phyloP scores from a whole-genome alignment of 495 filamentous ascomycete species.

The Xylaria nigripes region DNA sequence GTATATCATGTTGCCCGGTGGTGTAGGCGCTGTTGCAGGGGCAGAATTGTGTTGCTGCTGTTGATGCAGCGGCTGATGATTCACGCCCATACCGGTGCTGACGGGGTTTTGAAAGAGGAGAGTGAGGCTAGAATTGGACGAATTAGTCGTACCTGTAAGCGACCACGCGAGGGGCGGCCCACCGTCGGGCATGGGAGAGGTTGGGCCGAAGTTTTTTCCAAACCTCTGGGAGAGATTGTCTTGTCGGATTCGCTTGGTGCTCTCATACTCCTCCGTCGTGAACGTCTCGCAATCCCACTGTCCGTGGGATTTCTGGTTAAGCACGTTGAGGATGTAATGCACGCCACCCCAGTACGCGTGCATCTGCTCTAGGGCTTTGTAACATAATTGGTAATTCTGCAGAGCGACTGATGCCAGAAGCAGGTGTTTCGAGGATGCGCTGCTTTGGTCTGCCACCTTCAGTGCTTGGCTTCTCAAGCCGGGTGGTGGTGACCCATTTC shows the following conservation, averaged over 20 bases:
- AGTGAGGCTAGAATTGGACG: slow-evolving; percentile 68
- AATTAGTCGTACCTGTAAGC: slow-evolving; percentile 73
- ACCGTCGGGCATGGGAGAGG: slow-evolving; percentile 30
- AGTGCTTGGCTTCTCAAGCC: slow-evolving; percentile 8
- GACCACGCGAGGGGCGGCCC: slow-evolving; percentile 62
- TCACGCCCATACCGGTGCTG: slow-evolving; percentile 15
- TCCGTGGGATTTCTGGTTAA: slow-evolving; percentile 82
- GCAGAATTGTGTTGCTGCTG: slow-evolving; percentile 13
- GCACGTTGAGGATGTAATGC: slow-evolving; percentile 73
- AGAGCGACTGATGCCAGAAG: slow-evolving; percentile 66
- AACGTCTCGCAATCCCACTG: slow-evolving; percentile 75
- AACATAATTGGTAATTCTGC: slow-evolving; percentile 73
- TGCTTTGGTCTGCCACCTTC: slow-evolving; percentile 26
- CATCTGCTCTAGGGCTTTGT: slow-evolving; percentile 67
- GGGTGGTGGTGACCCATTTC: slow-evolving; percentile 37
- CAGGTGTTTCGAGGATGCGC: slow-evolving; percentile 56
- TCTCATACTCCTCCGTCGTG: slow-evolving; percentile 69
- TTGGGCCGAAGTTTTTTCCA: slow-evolving; percentile 21
- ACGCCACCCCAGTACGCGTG: slow-evolving; percentile 77
- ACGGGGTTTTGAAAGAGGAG: slow-evolving; percentile 54
- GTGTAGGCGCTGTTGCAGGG: slow-evolving; percentile 34
- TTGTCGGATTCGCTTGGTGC: slow-evolving; percentile 47
- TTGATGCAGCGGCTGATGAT: slow-evolving; percentile 5
- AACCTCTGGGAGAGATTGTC: slow-evolving; percentile 35
- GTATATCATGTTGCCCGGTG: slow-evolving; percentile 43